Evolutionary conservation across 192 early-diverging fungal genomes (phyloP).

Genomic region (Thamnidium elegans): DNA sequence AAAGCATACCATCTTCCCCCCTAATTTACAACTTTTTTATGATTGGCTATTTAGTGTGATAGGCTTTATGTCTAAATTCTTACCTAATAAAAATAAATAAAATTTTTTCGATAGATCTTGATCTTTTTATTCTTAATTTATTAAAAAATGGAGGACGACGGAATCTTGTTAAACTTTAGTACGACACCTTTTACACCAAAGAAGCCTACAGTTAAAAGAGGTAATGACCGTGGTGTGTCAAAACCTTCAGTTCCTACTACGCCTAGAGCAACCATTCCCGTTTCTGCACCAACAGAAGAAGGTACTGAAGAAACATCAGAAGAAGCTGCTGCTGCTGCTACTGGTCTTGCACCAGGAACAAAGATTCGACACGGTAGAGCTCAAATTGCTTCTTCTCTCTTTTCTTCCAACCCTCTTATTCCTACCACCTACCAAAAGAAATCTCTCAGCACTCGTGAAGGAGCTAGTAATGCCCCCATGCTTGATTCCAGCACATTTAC

Average conservation of each 20-base stretch:
- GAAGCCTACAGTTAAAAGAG: constrained; percentile 36
- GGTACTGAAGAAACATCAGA: constrained; percentile 15
- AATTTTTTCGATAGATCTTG: no score
- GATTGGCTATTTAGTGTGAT: no score
- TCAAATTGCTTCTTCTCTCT: constrained; percentile 80
- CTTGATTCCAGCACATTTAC: constrained; percentile 59
- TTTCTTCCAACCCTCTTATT: constrained; percentile 69
- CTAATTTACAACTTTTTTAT: no score
- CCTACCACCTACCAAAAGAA: constrained; percentile 7
- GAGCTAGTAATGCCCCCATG: constrained; percentile 51
- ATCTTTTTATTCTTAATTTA: background rate
- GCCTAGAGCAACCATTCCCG: background rate
- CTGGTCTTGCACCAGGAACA: constrained; percentile 18
- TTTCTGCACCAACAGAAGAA: constrained; percentile 1
- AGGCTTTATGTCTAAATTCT: no score
- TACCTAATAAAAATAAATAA: no score
- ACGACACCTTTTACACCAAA: constrained; percentile 21
- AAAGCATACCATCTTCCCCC: no score
- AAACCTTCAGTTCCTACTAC: background rate
- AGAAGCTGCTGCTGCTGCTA: constrained; percentile 14
- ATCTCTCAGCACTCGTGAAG: constrained; percentile 22
- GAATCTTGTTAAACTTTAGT: constrained; percentile 65
- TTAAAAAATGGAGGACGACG: constrained; percentile 65
- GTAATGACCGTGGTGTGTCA: constrained; percentile 33
- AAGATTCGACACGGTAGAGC: constrained; percentile 52